These are phyloP conservation scores for Fusarium xylarioides DNA, from an alignment of 2,329 filamentous ascomycete species.

Conservation along the genomic window DNA sequence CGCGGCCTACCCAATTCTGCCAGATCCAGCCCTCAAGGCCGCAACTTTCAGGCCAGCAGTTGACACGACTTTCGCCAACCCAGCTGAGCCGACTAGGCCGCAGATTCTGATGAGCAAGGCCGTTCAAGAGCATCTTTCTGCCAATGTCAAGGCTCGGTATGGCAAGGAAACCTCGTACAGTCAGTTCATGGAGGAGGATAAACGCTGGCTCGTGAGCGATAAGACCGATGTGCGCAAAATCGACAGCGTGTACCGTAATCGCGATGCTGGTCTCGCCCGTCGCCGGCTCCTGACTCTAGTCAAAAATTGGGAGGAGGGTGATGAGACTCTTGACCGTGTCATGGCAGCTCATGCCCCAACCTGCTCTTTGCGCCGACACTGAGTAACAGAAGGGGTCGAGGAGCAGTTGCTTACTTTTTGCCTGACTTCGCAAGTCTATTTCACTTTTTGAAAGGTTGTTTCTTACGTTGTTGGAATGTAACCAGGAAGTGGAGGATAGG, in stretches of 20 bases:
- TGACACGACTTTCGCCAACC: conserved; percentile 39
- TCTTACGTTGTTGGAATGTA: background rate
- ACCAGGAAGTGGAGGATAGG: background rate
- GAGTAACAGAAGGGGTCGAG: background rate
- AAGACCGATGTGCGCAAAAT: conserved; percentile 52
- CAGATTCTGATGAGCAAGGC: conserved; percentile 44
- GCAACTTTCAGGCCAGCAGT: conserved; percentile 45
- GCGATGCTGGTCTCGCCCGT: conserved; percentile 51
- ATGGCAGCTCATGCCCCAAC: conserved; percentile 45
- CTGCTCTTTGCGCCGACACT: conserved; percentile 38
- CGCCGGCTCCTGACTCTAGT: conserved; percentile 47
- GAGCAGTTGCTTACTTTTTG: background rate
- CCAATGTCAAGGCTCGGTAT: conserved; percentile 46
- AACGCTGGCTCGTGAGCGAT: conserved; percentile 53
- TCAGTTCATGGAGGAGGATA: conserved; percentile 49
- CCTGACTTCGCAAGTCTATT: background rate
- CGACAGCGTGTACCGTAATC: conserved; percentile 55
- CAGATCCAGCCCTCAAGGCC: conserved; percentile 33
- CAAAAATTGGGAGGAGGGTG: conserved; percentile 53
- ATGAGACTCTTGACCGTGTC: conserved; percentile 50
- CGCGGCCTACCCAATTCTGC: conserved; percentile 49
- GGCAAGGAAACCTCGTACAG: conserved; percentile 44
- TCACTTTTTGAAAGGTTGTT: background rate
- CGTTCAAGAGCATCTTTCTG: conserved; percentile 44
- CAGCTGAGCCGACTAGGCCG: conserved; percentile 33